These are phyloP conservation scores for Dictyostelium discoideum DNA, from an alignment of 78 protist genomes.

Conservation along the genomic window DNA sequence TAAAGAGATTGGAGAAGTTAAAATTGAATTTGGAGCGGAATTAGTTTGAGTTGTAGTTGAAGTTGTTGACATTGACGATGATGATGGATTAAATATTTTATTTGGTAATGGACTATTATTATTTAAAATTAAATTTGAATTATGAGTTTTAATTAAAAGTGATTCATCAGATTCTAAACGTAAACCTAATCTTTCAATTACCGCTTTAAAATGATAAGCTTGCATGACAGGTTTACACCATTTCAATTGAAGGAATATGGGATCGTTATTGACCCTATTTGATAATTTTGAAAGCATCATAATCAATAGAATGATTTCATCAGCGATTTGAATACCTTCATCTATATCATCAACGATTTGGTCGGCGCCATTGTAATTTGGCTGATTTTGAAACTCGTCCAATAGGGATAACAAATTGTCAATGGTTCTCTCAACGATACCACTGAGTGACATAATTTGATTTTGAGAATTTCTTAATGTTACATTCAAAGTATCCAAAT, in stretches of 20 bases:
- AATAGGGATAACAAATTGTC: slow-evolving; percentile 41
- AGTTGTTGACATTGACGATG: neutral
- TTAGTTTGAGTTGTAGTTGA: neutral
- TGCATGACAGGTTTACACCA: slow-evolving; percentile 27
- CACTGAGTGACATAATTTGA: slow-evolving; percentile 55
- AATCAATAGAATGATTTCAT: slow-evolving; percentile 21
- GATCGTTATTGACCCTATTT: slow-evolving; percentile 18
- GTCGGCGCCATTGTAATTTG: neutral
- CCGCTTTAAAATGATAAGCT: slow-evolving; percentile 52
- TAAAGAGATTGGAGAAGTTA: neutral
- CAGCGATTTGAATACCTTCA: slow-evolving; percentile 31
- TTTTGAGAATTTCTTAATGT: slow-evolving; percentile 49
- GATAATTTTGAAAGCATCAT: slow-evolving; percentile 63
- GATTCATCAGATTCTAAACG: slow-evolving; percentile 21
- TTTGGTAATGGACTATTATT: neutral
- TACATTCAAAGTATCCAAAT: slow-evolving; percentile 43
- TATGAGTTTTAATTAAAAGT: neutral
- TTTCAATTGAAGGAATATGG: slow-evolving; percentile 23
- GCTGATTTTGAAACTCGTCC: slow-evolving; percentile 40
- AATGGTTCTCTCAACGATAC: slow-evolving; percentile 34
- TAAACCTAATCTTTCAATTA: slow-evolving; percentile 49
- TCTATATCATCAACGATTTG: slow-evolving; percentile 38
- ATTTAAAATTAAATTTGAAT: neutral
- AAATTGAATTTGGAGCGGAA: neutral
- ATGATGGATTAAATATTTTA: neutral